Evolutionary conservation across 2,329 filamentous ascomycete genomes (phyloP), one percentile per base, ranked within the genome.

Genomic region (Alternaria rosae): DNA sequence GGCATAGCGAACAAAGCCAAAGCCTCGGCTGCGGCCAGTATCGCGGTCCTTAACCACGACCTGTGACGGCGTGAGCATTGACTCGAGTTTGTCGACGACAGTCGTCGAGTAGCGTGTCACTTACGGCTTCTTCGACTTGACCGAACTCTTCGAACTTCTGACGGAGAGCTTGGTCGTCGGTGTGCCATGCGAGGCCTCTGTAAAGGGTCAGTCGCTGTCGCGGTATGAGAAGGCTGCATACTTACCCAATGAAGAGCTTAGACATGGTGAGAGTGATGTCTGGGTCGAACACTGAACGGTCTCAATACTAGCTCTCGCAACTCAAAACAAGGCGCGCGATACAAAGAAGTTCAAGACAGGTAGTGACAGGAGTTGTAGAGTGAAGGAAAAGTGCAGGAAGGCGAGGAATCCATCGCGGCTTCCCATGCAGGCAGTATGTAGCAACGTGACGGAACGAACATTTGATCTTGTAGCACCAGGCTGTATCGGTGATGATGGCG

Each of bases 121-220:
- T 82, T 88, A 98, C 95, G 74, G 95, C 95, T 88, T 99, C 94
- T 80, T 97, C 93, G 70, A 99, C 91, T 43, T 85, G 84, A 64
- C 94, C 94, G 78, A 92, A 97, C 81, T 95, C 91, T 80, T 94
- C 91, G 80, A 99, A 99, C 82, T 97, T 97, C 78, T 91, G 85
- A 77, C 92, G 91, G 70, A 99, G 85, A 71, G 92, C 93, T 45
- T 84, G 83, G 82, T 98, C 94, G 81, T 96, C 93, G 68, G 95
- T 99, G 85, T 97, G 94, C 95, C 95, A 99, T 76, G 95, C 93
- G 72, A 99, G 93, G 87, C 95, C 95, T 78, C 94, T 97, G 76
- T 42, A 12, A n/a, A 23, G 17, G 11, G 61, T 74, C 51, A 68
- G 68, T 44, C 17, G 20, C 41, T 38, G 12, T 32, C 21, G 45